Percentiles rank a stretch among this genome's conserved stretches.
Evolutionary conservation across 768 basidiomycete species (phyloP).

Genomic region (Leccinum uliginosum): DNA sequence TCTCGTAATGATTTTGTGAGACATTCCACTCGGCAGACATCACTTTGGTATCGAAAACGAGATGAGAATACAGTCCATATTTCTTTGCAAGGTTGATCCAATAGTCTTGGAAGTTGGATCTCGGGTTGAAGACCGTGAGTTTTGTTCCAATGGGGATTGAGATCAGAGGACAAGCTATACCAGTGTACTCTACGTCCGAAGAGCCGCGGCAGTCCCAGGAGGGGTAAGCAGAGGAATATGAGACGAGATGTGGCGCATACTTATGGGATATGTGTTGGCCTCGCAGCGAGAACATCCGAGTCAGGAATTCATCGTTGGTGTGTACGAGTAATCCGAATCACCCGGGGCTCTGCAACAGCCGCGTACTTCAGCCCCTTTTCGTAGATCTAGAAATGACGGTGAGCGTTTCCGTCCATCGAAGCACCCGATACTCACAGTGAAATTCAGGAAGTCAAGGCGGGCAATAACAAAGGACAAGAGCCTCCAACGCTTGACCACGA

Average conservation of each 20-base stretch:
- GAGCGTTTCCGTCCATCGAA: not conserved
- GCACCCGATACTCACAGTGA: slow-evolving; percentile 31
- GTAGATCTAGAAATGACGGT: slow-evolving; percentile 31
- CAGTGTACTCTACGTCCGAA: slow-evolving; percentile 41
- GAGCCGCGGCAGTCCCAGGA: slow-evolving; percentile 35
- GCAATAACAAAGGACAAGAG: slow-evolving; percentile 39
- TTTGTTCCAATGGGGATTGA: slow-evolving; percentile 41
- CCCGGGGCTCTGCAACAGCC: slow-evolving; percentile 46
- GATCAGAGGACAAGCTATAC: slow-evolving; percentile 46
- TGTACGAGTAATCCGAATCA: slow-evolving; percentile 14
- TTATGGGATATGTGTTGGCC: slow-evolving; percentile 26
- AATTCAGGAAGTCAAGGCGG: slow-evolving; percentile 35
- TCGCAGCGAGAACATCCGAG: slow-evolving; percentile 9
- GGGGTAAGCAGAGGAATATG: not conserved
- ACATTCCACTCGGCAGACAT: slow-evolving; percentile 43
- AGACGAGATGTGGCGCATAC: slow-evolving; percentile 5
- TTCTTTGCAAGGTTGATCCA: slow-evolving; percentile 39
- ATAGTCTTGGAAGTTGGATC: slow-evolving; percentile 43
- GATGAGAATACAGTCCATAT: slow-evolving; percentile 37
- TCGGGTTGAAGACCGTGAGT: slow-evolving; percentile 40
- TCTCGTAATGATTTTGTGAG: slow-evolving; percentile 31
- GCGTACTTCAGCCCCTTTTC: slow-evolving; percentile 44
- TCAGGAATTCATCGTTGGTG: not conserved
- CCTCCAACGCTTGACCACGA: slow-evolving; percentile 35
- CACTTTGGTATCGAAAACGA: slow-evolving; percentile 43